Evolutionary conservation across 2,329 filamentous ascomycete genomes (phyloP).

Genomic region (Aspergillus tanneri): DNA sequence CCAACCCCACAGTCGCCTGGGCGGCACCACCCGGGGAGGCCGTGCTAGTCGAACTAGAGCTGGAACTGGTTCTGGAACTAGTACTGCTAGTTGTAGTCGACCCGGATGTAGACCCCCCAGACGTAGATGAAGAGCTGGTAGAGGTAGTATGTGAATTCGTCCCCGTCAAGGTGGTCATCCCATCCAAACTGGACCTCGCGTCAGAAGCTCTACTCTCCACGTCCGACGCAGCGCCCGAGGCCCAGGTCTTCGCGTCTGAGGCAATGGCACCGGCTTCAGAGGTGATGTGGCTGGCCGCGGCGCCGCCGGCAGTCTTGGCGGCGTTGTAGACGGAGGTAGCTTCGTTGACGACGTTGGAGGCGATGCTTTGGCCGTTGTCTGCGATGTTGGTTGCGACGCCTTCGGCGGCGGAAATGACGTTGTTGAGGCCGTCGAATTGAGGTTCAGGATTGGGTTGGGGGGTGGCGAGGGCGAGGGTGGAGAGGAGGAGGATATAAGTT

Average conservation of each 20-base stretch:
- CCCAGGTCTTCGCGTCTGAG: constrained; percentile 15
- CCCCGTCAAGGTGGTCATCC: constrained; percentile 22
- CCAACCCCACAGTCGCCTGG: constrained; percentile 22
- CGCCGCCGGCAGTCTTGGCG: constrained; percentile 16
- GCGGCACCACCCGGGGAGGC: constrained; percentile 18
- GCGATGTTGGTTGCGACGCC: constrained; percentile 11
- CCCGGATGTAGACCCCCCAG: too few species aligned
- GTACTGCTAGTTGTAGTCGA: too few species aligned
- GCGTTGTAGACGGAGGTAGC: constrained; percentile 21
- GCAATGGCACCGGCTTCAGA: constrained; percentile 16
- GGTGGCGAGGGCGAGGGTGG: constrained; percentile 24
- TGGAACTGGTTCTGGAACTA: constrained; percentile 2
- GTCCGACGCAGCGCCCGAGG: constrained; percentile 4
- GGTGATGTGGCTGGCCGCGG: constrained; percentile 18
- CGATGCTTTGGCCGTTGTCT: constrained; percentile 17
- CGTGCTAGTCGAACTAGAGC: neutral
- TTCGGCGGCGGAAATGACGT: constrained; percentile 19
- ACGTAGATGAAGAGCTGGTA: too few species aligned
- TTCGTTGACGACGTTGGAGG: constrained; percentile 15
- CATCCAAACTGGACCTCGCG: constrained; percentile 7
- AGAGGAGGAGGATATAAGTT: constrained; percentile 26
- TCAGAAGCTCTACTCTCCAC: constrained; percentile 15
- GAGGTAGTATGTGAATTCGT: too few species aligned
- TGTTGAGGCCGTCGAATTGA: constrained; percentile 17
- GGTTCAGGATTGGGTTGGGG: constrained; percentile 15